phyloP scores from a whole-genome alignment of 805 yeast genomes.

The Candida oleophila region DNA sequence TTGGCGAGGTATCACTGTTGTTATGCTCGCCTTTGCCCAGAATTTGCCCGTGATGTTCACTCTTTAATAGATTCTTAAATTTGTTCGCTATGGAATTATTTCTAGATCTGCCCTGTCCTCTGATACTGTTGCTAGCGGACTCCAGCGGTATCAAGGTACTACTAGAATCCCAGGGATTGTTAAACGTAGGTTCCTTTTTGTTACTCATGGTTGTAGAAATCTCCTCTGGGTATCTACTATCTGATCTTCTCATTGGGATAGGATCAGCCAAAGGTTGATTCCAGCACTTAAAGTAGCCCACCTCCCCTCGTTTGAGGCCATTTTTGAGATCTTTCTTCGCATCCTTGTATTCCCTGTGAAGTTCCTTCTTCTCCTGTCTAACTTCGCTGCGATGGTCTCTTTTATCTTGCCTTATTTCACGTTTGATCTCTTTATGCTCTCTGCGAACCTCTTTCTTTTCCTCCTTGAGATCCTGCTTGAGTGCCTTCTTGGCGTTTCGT shows the following conservation, averaged over 20 bases:
- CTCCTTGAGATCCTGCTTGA: constrained; percentile 4
- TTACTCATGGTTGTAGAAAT: neutral
- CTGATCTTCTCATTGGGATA: neutral
- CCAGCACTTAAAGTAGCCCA: neutral
- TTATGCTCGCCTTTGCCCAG: neutral
- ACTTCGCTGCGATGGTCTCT: constrained; percentile 7
- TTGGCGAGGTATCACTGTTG: constrained; percentile 1
- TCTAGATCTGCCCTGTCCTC: constrained; percentile 1
- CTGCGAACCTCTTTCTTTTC: constrained; percentile 3
- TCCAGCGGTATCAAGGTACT: constrained; percentile 9
- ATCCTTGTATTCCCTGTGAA: neutral
- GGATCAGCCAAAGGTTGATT: constrained; percentile 3
- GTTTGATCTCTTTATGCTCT: constrained; percentile 6
- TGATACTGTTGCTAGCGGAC: neutral
- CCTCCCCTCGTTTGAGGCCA: neutral
- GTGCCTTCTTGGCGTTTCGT: neutral
- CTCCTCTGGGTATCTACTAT: constrained; percentile 2
- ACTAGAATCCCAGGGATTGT: constrained; percentile 17
- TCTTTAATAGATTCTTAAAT: constrained; percentile 18
- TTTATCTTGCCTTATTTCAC: constrained; percentile 10
- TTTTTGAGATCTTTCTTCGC: neutral
- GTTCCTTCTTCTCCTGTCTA: constrained; percentile 6
- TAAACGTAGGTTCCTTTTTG: constrained; percentile 8
- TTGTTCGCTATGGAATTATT: constrained; percentile 19
- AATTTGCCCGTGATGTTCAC: too few relatives aligned